Evolutionary conservation across 2,329 filamentous ascomycete genomes (phyloP).

Genomic region (Leptodontidium sp.): DNA sequence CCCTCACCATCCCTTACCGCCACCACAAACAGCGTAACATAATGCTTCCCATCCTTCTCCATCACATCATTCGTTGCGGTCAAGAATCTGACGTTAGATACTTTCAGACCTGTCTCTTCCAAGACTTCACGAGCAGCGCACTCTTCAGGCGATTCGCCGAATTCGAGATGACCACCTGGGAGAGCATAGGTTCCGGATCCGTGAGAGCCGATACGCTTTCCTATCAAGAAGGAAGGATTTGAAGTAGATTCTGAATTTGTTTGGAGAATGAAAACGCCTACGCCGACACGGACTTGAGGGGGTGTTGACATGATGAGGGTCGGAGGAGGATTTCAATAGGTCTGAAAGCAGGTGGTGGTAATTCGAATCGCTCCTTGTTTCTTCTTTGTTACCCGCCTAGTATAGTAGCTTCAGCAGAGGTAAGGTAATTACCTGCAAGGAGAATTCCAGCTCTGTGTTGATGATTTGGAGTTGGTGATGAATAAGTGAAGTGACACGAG

Average conservation of each 20-base stretch:
- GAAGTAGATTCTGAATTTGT: slow-evolving; percentile 17
- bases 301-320: background rate
- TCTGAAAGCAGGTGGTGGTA: too few relatives aligned
- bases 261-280: slow-evolving; percentile 36
- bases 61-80: slow-evolving; percentile 75
- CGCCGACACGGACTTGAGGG: slow-evolving; percentile 31
- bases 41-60: slow-evolving; percentile 68
- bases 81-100: slow-evolving; percentile 61
- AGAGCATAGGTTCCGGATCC: slow-evolving; percentile 65
- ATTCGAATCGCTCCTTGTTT: too few relatives aligned
- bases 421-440: too few relatives aligned
- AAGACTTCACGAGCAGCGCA: slow-evolving; percentile 73
- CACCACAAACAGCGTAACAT: slow-evolving; percentile 75
- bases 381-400: too few relatives aligned
- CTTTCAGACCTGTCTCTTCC: slow-evolving; percentile 73
- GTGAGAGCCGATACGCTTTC: slow-evolving; percentile 33
- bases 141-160: slow-evolving; percentile 65
- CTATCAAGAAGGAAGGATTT: slow-evolving; percentile 33
- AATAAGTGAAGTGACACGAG: too few relatives aligned
- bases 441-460: too few relatives aligned
- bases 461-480: too few relatives aligned
- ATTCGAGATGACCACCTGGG: slow-evolving; percentile 80
- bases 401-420: too few relatives aligned
- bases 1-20: slow-evolving; percentile 57
- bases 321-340: too few relatives aligned